Conservation (phyloP, 2,329 filamentous ascomycete genomes). For the Colletotrichum ledebouriae region DNA sequence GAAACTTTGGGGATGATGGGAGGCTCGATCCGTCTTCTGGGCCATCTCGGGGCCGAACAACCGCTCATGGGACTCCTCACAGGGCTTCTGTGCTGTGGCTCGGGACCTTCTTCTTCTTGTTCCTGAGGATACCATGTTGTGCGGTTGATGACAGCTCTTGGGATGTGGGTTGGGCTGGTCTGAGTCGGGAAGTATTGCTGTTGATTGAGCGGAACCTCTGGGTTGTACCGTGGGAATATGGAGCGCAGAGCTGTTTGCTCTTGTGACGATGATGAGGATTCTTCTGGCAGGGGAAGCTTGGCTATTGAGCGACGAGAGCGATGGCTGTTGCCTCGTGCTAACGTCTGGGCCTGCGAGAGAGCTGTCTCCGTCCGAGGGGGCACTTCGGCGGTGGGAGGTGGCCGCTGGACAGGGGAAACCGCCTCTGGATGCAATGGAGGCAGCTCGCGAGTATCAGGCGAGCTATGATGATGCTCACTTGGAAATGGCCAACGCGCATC, state of each 20-base stretch:
- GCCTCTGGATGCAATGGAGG: constrained; percentile 37
- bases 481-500: constrained; percentile 42
- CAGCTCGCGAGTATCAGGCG: constrained; percentile 32
- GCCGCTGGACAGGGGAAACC: constrained; percentile 52
- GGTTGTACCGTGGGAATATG: constrained; percentile 83
- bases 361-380: constrained; percentile 64
- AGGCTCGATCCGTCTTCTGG: constrained; percentile 51
- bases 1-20: constrained; percentile 63
- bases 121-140: constrained; percentile 67
- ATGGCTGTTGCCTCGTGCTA: constrained; percentile 63
- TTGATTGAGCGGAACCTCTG: constrained; percentile 72
- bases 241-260: constrained; percentile 68
- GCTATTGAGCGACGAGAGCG: constrained; percentile 69
- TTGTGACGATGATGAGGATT: constrained; percentile 45
- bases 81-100: constrained; percentile 36
- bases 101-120: constrained; percentile 45
- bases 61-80: constrained; percentile 30
- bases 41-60: constrained; percentile 46
- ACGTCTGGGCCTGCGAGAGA: constrained; percentile 64
- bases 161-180: constrained; percentile 73
- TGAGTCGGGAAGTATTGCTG: constrained; percentile 80
- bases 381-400: constrained; percentile 57
- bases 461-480: constrained; percentile 26
- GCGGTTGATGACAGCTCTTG: constrained; percentile 74
- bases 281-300: constrained; percentile 62